phyloP scores from a whole-genome alignment of 1,284 basidiomycete species.

The Ceratobasidium sp. region DNA sequence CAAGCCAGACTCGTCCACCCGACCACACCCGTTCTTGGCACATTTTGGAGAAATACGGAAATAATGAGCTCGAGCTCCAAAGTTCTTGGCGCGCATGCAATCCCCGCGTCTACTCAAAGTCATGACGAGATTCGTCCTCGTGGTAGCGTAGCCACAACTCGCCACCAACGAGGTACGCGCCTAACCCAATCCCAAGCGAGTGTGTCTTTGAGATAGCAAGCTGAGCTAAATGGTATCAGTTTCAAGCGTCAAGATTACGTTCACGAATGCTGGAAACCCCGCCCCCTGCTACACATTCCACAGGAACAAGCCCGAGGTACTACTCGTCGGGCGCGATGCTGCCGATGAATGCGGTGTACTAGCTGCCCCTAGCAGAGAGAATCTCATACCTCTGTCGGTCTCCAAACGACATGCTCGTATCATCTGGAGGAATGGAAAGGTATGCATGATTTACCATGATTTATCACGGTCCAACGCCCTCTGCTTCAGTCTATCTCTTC shows the following conservation, averaged over 20 bases:
- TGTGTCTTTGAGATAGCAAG: background rate
- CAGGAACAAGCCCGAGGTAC: background rate
- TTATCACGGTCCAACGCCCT: too few species aligned
- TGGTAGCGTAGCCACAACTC: background rate
- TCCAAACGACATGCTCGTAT: background rate
- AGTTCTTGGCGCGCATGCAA: too few species aligned
- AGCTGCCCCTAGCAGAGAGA: background rate
- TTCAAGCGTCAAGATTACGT: background rate
- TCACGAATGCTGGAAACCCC: background rate
- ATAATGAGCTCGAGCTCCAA: background rate
- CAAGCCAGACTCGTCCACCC: background rate
- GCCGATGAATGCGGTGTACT: background rate
- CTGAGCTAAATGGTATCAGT: background rate
- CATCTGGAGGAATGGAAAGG: background rate
- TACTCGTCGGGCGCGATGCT: background rate
- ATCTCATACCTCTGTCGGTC: background rate
- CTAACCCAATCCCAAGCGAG: background rate
- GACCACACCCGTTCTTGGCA: background rate
- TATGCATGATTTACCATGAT: background rate
- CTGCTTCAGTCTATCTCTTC: too few species aligned
- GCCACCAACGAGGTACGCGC: background rate
- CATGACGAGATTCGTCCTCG: background rate
- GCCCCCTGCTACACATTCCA: background rate
- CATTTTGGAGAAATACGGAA: background rate
- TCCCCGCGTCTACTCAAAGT: background rate